These are phyloP conservation scores for Kwoniella dejecticola DNA, from an alignment of 768 basidiomycete species.

Conservation along the genomic window DNA sequence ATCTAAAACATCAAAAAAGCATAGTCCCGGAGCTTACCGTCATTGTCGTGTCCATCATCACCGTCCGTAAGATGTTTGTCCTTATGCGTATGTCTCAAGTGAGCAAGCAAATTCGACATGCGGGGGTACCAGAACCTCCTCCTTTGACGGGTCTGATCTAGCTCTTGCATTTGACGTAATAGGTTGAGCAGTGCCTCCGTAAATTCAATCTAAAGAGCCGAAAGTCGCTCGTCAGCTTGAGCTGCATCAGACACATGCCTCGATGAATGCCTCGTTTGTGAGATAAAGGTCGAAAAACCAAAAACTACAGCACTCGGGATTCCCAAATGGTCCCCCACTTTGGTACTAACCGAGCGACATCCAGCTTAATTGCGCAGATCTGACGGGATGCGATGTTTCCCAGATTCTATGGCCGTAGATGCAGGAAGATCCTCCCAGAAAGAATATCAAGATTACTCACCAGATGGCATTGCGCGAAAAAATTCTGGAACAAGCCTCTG, in stretches of 20 bases:
- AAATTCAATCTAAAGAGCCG: conserved; percentile 43
- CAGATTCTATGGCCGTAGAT: not conserved
- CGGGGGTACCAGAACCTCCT: conserved; percentile 44
- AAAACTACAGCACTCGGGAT: not conserved
- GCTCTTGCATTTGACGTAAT: conserved; percentile 36
- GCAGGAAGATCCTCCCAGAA: not conserved
- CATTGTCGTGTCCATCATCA: conserved; percentile 38
- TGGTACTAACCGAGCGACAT: not conserved
- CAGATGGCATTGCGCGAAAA: conserved; percentile 51
- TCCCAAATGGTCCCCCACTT: not conserved
- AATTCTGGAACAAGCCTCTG: conserved; percentile 49
- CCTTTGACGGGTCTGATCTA: conserved; percentile 27
- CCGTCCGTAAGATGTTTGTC: conserved; percentile 33
- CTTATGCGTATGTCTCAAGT: conserved; percentile 27
- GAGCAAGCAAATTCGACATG: conserved; percentile 19
- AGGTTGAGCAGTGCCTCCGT: conserved; percentile 32
- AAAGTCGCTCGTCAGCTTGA: too few relatives aligned
- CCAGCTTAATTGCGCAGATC: not conserved
- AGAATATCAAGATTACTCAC: conserved; percentile 8
- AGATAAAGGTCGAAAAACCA: not conserved
- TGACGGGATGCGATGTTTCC: not conserved
- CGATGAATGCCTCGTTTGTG: too few relatives aligned
- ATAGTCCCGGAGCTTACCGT: conserved; percentile 26
- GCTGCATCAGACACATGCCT: too few relatives aligned
- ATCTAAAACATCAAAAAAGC: too few relatives aligned